Evolutionary conservation across 768 basidiomycete genomes (phyloP).

Genomic region (Mycena venus): DNA sequence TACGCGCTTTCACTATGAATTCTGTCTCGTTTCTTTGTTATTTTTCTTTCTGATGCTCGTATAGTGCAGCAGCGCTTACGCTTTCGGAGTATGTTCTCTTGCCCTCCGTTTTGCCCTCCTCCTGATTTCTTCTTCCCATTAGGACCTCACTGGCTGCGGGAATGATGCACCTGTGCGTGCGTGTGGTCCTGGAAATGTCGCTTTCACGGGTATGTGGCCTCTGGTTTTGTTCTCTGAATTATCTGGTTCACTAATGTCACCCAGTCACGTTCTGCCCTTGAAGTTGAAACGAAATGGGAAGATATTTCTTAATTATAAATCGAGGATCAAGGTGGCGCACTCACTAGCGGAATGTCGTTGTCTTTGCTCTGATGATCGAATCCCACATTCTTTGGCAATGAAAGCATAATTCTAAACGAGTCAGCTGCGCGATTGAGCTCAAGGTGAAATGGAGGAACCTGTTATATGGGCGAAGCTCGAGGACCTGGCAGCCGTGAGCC

Average conservation of each 20-base stretch:
- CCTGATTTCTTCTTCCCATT: background rate
- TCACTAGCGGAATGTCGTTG: too few relatives aligned
- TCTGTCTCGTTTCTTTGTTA: background rate
- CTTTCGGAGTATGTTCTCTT: background rate
- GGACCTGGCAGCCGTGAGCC: too few relatives aligned
- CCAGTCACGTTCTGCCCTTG: conserved; percentile 49
- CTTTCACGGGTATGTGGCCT: conserved; percentile 43
- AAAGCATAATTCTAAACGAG: too few relatives aligned
- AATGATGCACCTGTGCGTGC: conserved; percentile 53
- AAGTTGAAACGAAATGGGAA: conserved; percentile 8
- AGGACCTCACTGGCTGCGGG: conserved; percentile 55
- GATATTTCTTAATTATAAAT: background rate
- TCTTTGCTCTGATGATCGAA: too few relatives aligned
- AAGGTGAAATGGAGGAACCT: too few relatives aligned
- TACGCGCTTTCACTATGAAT: background rate
- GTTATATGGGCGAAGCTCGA: too few relatives aligned
- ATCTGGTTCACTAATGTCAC: background rate
- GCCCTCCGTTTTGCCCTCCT: background rate
- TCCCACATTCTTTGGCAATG: too few relatives aligned
- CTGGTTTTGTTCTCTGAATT: background rate
- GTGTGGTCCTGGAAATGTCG: conserved; percentile 49
- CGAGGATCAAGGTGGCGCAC: too few relatives aligned
- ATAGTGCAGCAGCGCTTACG: background rate
- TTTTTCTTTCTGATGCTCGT: background rate
- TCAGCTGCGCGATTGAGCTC: too few relatives aligned